Percentiles rank a stretch among this genome's conserved stretches.
phyloP scores from a whole-genome alignment of 345 rosid genomes.

The Ceriops zippeliana region DNA sequence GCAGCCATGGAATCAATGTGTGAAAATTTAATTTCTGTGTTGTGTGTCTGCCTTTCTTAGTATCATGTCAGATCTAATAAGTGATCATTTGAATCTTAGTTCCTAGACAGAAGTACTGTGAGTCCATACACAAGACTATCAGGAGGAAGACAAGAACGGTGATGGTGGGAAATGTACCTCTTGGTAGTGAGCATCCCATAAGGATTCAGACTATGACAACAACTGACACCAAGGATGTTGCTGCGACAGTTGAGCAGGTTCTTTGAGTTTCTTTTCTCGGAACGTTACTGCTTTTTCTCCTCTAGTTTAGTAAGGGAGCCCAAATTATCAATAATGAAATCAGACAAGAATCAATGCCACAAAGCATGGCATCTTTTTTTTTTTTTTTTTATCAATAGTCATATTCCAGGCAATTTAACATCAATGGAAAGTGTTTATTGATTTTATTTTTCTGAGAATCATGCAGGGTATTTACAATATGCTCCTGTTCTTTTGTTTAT shows the following conservation, averaged over 20 bases:
- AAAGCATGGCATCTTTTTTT: neutral
- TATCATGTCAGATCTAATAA: constrained; percentile 7
- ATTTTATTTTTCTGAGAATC: neutral
- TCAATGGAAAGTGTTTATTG: neutral
- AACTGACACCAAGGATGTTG: constrained; percentile 76
- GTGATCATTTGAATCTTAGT: constrained; percentile 40
- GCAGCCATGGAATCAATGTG: too few relatives aligned
- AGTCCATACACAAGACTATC: constrained; percentile 77
- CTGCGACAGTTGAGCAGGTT: constrained; percentile 95
- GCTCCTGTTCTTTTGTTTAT: neutral
- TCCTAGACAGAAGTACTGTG: constrained; percentile 92
- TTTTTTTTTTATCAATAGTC: neutral
- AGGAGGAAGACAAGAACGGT: constrained; percentile 91
- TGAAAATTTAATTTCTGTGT: too few relatives aligned
- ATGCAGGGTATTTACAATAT: neutral
- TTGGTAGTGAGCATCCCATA: constrained; percentile 91
- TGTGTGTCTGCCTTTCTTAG: too few relatives aligned
- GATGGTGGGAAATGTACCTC: constrained; percentile 89
- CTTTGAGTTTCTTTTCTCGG: constrained; percentile 13
- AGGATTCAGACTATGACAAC: constrained; percentile 98
- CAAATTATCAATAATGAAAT: neutral
- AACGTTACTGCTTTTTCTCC: neutral
- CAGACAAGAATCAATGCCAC: neutral
- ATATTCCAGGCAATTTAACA: neutral
- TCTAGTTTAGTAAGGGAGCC: neutral